These are phyloP conservation scores for Aspergillus quadricinctus DNA, from an alignment of 2,329 filamentous ascomycete genomes.

Conservation along the genomic window DNA sequence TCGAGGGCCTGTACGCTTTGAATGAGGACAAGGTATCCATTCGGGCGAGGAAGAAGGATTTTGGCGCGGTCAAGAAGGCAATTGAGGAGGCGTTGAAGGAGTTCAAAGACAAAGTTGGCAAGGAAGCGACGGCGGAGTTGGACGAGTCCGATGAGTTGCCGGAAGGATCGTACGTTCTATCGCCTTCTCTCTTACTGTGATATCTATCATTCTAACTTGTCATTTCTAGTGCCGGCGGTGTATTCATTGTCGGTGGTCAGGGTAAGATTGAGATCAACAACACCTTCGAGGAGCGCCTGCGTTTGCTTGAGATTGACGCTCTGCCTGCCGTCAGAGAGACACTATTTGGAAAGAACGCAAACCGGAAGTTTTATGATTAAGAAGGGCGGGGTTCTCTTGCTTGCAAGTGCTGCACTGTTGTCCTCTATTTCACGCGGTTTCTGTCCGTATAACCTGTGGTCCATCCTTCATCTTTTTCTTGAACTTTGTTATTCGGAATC, in stretches of 20 bases:
- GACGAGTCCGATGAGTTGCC: slow-evolving; percentile 76
- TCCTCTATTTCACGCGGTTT: slow-evolving; percentile 10
- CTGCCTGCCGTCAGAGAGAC: slow-evolving; percentile 79
- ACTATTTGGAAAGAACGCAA: slow-evolving; percentile 89
- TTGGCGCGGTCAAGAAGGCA: slow-evolving; percentile 70
- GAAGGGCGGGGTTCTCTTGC: slow-evolving; percentile 18
- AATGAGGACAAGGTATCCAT: slow-evolving; percentile 73
- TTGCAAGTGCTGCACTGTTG: slow-evolving; percentile 5
- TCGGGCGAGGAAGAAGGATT: slow-evolving; percentile 75
- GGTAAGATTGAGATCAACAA: slow-evolving; percentile 99
- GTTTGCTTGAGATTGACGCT: slow-evolving; percentile 76
- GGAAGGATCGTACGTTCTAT: slow-evolving; percentile 69
- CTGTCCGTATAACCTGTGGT: slow-evolving; percentile 8
- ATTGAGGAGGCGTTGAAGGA: slow-evolving; percentile 71
- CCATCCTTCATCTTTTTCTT: slow-evolving; percentile 6
- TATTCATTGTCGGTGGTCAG: slow-evolving; percentile 71
- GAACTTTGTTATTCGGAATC: slow-evolving; percentile 9
- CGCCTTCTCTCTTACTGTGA: slow-evolving; percentile 5
- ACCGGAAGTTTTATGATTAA: slow-evolving; percentile 93
- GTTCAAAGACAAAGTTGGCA: slow-evolving; percentile 74
- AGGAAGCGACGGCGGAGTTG: slow-evolving; percentile 65
- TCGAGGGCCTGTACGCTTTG: slow-evolving; percentile 87
- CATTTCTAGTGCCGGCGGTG: slow-evolving; percentile 68
- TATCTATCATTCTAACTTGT: slow-evolving; percentile 7
- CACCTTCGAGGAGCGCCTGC: slow-evolving; percentile 88